These are phyloP conservation scores for Beverwykella pulmonaria DNA, from an alignment of 495 filamentous ascomycete genomes.

Conservation along the genomic window DNA sequence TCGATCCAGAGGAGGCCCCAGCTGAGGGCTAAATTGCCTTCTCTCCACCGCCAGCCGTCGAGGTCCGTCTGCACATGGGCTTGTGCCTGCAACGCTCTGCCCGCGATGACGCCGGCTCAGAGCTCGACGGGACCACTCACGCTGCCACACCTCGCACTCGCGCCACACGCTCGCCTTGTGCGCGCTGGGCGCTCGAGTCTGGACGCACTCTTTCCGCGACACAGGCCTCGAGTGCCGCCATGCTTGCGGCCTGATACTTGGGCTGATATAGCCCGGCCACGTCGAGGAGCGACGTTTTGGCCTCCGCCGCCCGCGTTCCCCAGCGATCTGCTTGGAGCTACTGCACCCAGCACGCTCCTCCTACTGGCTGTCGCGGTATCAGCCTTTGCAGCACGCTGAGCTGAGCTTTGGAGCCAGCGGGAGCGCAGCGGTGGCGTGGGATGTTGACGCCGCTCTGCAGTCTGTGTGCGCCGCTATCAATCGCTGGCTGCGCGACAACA, in stretches of 20 bases:
- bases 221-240: not conserved
- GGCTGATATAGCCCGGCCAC: conserved; percentile 22
- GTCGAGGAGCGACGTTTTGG: conserved; percentile 30
- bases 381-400: conserved; percentile 22
- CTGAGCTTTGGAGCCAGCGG: not conserved
- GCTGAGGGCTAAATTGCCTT: no score
- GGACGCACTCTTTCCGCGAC: no score
- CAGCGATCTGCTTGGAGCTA: conserved; percentile 14
- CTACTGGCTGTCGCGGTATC: conserved; percentile 21
- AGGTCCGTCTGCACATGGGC: no score
- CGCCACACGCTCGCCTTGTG: no score
- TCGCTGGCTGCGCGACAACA: not conserved
- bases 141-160: no score
- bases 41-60: no score
- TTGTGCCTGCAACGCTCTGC: no score
- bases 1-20: no score
- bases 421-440: conserved; percentile 9
- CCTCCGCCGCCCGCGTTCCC: conserved; percentile 18
- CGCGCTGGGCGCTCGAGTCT: no score
- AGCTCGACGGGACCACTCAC: not conserved
- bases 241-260: conserved; percentile 8
- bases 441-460: not conserved
- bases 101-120: not conserved
- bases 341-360: not conserved
- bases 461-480: not conserved